A percentile compares a stretch with the other conserved stretches of the same genome.
Conservation (phyloP, 2,329 filamentous ascomycete genomes). For the Coniochaeta pulveracea region DNA sequence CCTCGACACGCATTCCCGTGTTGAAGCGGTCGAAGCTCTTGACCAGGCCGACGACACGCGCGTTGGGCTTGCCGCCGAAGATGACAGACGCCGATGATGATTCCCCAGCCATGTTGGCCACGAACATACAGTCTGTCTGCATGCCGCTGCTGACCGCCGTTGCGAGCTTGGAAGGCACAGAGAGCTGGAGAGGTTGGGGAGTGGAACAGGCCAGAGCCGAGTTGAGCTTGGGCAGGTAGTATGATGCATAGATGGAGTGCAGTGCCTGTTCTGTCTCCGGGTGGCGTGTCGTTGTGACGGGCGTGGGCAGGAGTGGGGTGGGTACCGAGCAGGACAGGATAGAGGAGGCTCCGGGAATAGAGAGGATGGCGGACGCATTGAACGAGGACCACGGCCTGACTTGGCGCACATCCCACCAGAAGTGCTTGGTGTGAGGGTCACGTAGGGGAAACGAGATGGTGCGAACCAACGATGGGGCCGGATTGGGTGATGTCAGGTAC, state of each 20-base stretch:
- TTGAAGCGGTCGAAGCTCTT: constrained; percentile 93
- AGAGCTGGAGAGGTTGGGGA: constrained; percentile 47
- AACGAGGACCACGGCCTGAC: constrained; percentile 76
- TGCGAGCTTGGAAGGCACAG: constrained; percentile 26
- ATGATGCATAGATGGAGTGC: constrained; percentile 61
- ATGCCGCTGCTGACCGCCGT: constrained; percentile 25
- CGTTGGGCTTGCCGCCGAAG: constrained; percentile 33
- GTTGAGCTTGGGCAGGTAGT: constrained; percentile 82
- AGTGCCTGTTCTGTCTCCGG: constrained; percentile 73
- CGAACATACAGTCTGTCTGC: constrained; percentile 35
- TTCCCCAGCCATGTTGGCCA: constrained; percentile 50
- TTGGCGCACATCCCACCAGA: constrained; percentile 94
- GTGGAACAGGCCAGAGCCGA: constrained; percentile 69
- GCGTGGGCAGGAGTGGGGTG: constrained; percentile 46
- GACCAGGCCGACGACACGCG: constrained; percentile 55
- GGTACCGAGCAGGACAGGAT: constrained; percentile 63
- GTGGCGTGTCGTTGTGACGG: constrained; percentile 46
- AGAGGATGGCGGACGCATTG: constrained; percentile 58
- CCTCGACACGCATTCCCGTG: constrained; percentile 81
- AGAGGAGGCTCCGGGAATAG: constrained; percentile 59
- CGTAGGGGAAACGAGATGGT: constrained; percentile 59
- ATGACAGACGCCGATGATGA: constrained; percentile 41
- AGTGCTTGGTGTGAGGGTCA: constrained; percentile 65
- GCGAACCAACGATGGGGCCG: constrained; percentile 70
- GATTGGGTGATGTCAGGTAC: constrained; percentile 72